phyloP scores from a whole-genome alignment of 306 rosid species.

The Mimosa pudica region DNA sequence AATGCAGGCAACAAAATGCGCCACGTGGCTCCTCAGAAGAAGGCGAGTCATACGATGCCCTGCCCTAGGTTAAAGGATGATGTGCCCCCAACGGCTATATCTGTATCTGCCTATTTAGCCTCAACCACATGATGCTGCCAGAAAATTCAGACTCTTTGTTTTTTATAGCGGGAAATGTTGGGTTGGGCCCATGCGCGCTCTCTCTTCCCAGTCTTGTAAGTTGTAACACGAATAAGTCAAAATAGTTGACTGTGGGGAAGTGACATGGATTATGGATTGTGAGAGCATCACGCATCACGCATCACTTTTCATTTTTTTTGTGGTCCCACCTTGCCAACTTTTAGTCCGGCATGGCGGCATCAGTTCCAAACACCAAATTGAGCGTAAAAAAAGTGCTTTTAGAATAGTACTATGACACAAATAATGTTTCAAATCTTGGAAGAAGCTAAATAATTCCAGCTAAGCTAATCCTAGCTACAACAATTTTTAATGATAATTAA shows the following conservation, averaged over 20 bases:
- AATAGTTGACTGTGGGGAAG: constrained; percentile 45
- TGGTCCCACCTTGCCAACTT: constrained; percentile 42
- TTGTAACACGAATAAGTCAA: constrained; percentile 29
- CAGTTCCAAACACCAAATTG: background rate
- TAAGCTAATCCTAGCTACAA: constrained; percentile 27
- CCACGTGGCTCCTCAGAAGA: constrained; percentile 44
- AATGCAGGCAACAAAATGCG: constrained; percentile 28
- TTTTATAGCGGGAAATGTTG: constrained; percentile 49
- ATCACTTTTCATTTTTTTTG: constrained; percentile 29
- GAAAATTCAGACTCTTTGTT: constrained; percentile 37
- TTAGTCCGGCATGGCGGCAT: constrained; percentile 40
- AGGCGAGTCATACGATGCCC: constrained; percentile 12
- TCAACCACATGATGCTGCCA: constrained; percentile 50
- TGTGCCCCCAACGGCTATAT: constrained; percentile 57
- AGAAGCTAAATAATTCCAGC: constrained; percentile 5
- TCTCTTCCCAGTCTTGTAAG: background rate
- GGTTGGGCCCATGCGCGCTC: constrained; percentile 38
- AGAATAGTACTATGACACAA: background rate
- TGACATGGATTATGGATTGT: background rate
- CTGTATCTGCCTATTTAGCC: background rate
- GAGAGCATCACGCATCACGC: background rate
- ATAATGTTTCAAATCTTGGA: background rate
- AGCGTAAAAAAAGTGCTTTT: background rate
- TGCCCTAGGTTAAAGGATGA: constrained; percentile 24
- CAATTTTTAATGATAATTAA: constrained; percentile 10